phyloP scores from a whole-genome alignment of 2,329 filamentous ascomycete genomes.

The Pseudocercospora pini-densiflorae region DNA sequence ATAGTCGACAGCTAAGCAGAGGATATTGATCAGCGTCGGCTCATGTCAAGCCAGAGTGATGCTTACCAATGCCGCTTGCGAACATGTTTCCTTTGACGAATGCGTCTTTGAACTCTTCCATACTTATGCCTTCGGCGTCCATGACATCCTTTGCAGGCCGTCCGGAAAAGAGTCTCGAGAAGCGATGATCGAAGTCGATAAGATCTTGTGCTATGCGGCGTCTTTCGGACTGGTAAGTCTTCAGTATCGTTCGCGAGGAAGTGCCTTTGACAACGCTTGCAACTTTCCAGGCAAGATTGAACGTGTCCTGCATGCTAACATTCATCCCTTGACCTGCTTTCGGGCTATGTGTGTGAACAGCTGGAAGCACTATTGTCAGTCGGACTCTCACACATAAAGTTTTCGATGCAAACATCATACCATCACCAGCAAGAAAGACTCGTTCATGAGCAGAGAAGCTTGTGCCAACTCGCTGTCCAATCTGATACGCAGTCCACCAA shows the following conservation, averaged over 20 bases:
- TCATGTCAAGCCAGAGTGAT: not conserved
- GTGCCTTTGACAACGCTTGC: conserved; percentile 44
- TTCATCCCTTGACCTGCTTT: conserved; percentile 70
- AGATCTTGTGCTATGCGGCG: conserved; percentile 64
- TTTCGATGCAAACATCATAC: conserved; percentile 51
- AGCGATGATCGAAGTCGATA: conserved; percentile 64
- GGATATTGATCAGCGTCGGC: not conserved
- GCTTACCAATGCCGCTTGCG: not conserved
- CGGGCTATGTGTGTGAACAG: conserved; percentile 60
- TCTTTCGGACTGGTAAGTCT: conserved; percentile 55
- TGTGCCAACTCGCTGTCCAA: conserved; percentile 66
- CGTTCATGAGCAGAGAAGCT: conserved; percentile 61
- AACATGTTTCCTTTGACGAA: conserved; percentile 39
- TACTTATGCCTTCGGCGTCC: conserved; percentile 63
- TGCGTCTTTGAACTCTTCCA: conserved; percentile 15
- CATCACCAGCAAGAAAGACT: conserved; percentile 75
- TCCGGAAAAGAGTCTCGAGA: conserved; percentile 61
- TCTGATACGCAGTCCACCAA: conserved; percentile 74
- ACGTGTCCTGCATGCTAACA: conserved; percentile 68
- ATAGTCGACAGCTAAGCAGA: conserved; percentile 60
- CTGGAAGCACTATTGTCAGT: not conserved
- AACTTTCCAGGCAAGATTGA: conserved; percentile 39
- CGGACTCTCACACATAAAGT: not conserved
- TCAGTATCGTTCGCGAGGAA: conserved; percentile 47
- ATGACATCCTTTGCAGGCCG: conserved; percentile 63